Evolutionary conservation across 139 green algal species (phyloP), one percentile per base, ranked within the genome.

Genomic region (Chlorella vulgaris): DNA sequence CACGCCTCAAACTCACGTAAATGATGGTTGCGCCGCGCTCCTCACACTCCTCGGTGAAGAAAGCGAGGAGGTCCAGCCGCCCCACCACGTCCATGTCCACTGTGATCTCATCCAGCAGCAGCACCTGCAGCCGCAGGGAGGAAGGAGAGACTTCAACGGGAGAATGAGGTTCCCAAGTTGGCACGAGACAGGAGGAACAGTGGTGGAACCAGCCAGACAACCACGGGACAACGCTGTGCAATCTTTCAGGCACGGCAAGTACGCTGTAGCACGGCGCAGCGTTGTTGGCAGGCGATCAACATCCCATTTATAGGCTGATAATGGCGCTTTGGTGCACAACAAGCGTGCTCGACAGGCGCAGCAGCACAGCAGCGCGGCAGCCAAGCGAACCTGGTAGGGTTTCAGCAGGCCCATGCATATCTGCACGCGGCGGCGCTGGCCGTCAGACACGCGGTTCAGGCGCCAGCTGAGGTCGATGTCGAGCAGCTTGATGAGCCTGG

Each of bases 61-160:
- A 99, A 0, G 91, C 61, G 81, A 99, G 92, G 78, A 99, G 91
- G 80, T 98, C 93, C 67, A 97, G 89, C 47, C 47, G 47, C 13
- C 47, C 47, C 50, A 99, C 86, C 40, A 99, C 97, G 77, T 99
- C 95, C 89, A 99, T 90, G 87, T 99, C 96, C 78, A 99, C 96
- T 0, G 97, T 99, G 82, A 99, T 97, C 83, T 99, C 96, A 79
- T 99, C 96, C 60, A 99, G 88, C 67, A 99, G 88, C 69, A 99
- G 83, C 73, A 98, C 96, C 88, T 89, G 78, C 29, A 0, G n/a
- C n/a, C n/a, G n/a, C n/a, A 47, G 68, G 51, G 47, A 47, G 2
- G 62, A 65, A 4, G 10, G 28, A 69, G 29, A 36, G 2, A 40
- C 2, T 50, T n/a, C 42, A 55, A 74, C 3, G 7, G 51, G 28